phyloP scores from a whole-genome alignment of 2,329 filamentous ascomycete genomes.

The Fulvia fulva region DNA sequence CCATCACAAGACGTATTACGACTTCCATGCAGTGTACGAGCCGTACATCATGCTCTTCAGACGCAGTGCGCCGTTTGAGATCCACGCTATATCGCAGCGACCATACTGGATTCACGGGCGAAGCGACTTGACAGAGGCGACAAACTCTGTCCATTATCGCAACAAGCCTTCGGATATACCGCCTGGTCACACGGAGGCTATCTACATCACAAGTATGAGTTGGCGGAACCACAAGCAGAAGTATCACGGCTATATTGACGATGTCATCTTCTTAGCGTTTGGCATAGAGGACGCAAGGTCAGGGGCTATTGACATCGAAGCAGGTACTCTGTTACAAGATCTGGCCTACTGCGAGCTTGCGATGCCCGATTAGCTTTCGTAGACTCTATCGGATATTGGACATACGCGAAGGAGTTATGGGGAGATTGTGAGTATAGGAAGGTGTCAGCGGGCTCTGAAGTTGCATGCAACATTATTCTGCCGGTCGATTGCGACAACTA shows the following conservation, averaged over 20 bases:
- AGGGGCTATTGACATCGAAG: slow-evolving; percentile 51
- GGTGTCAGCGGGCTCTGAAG: not conserved
- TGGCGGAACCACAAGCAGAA: slow-evolving; percentile 49
- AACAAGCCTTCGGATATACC: slow-evolving; percentile 22
- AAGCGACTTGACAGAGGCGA: slow-evolving; percentile 29
- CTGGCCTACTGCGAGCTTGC: slow-evolving; percentile 28
- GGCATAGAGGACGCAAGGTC: slow-evolving; percentile 52
- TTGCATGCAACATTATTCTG: too few relatives aligned
- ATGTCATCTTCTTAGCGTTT: slow-evolving; percentile 53
- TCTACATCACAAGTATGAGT: slow-evolving; percentile 56
- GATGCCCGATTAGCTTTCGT: not conserved
- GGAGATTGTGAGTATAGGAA: not conserved
- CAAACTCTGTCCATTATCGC: slow-evolving; percentile 8
- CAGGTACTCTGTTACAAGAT: slow-evolving; percentile 46
- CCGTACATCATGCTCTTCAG: slow-evolving; percentile 54
- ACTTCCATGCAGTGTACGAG: slow-evolving; percentile 52
- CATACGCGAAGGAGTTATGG: not conserved
- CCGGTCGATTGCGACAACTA: too few relatives aligned
- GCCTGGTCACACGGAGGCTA: slow-evolving; percentile 47
- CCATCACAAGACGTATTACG: slow-evolving; percentile 52
- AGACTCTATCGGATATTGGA: not conserved
- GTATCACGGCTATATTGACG: slow-evolving; percentile 57
- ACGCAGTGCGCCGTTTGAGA: slow-evolving; percentile 46
- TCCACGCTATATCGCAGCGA: slow-evolving; percentile 48
- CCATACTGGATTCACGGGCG: slow-evolving; percentile 57